Evolutionary conservation across 805 yeast genomes (phyloP).

Genomic region (Metschnikowia colocasiae): DNA sequence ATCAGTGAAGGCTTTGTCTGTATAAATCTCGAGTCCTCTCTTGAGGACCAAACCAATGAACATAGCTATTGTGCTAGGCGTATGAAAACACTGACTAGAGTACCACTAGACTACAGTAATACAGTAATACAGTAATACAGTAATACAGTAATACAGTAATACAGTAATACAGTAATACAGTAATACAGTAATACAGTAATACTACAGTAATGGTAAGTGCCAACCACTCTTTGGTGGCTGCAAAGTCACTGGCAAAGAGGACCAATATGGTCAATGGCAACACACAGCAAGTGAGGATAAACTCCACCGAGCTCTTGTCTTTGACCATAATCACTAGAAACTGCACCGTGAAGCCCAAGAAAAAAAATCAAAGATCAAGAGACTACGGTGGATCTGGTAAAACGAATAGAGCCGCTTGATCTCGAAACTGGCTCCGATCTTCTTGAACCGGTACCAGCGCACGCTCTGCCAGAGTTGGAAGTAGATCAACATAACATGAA

Average conservation of each 20-base stretch:
- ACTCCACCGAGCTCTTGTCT: constrained; percentile 36
- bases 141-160: no score
- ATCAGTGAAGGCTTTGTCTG: no score
- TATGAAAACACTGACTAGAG: no score
- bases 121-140: no score
- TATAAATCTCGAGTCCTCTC: no score
- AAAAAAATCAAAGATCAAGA: constrained; percentile 41
- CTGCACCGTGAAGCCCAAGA: constrained; percentile 48
- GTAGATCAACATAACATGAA: constrained; percentile 27
- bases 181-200: no score
- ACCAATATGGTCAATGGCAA: constrained; percentile 42
- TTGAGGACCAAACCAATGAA: no score
- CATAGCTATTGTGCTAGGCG: no score
- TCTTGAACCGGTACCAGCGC: constrained; percentile 46
- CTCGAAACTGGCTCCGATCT: constrained; percentile 45
- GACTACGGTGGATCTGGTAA: constrained; percentile 39
- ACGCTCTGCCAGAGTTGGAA: constrained; percentile 36
- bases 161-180: no score
- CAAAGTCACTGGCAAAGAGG: constrained; percentile 34
- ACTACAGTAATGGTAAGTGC: constrained; percentile 26
- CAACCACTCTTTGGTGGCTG: constrained; percentile 33
- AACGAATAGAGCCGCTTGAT: constrained; percentile 34
- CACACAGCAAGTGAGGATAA: constrained; percentile 44
- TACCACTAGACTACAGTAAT: no score
- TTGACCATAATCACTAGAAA: constrained; percentile 44